These are phyloP conservation scores for Sesbania bispinosa DNA, from an alignment of 306 rosid species.

Conservation along the genomic window DNA sequence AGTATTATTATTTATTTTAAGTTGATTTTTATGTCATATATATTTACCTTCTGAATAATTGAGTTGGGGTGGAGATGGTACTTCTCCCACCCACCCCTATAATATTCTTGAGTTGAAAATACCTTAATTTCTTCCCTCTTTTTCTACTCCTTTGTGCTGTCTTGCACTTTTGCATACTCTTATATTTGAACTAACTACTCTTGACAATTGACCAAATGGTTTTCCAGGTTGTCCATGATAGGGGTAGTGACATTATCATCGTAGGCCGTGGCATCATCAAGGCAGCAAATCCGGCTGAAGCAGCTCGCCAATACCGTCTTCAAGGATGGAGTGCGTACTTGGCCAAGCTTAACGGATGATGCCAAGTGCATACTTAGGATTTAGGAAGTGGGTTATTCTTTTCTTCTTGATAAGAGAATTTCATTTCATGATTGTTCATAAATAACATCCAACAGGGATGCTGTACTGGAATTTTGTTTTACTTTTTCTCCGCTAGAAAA, in stretches of 20 bases:
- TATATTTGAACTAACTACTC: background rate
- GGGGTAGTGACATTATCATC: conserved; percentile 83
- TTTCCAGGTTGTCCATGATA: conserved; percentile 63
- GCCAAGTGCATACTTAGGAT: background rate
- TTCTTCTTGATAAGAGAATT: background rate
- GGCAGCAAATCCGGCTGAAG: conserved; percentile 60
- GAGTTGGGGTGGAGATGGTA: background rate
- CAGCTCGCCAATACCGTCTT: conserved; percentile 66
- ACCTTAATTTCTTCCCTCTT: background rate
- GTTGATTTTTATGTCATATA: background rate
- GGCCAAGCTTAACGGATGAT: conserved; percentile 38
- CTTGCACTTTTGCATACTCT: background rate
- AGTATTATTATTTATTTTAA: background rate
- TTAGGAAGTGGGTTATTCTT: background rate
- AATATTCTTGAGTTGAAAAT: background rate
- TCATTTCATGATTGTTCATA: background rate
- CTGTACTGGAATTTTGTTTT: background rate
- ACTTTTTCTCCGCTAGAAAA: background rate
- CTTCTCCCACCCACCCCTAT: background rate
- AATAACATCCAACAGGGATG: background rate
- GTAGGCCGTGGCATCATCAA: conserved; percentile 91
- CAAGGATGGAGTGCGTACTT: conserved; percentile 89
- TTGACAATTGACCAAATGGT: conserved; percentile 19
- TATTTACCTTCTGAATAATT: background rate
- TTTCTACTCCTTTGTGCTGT: background rate